Evolutionary conservation across 2,329 filamentous ascomycete genomes (phyloP).

Genomic region (Aspergillus unguis): DNA sequence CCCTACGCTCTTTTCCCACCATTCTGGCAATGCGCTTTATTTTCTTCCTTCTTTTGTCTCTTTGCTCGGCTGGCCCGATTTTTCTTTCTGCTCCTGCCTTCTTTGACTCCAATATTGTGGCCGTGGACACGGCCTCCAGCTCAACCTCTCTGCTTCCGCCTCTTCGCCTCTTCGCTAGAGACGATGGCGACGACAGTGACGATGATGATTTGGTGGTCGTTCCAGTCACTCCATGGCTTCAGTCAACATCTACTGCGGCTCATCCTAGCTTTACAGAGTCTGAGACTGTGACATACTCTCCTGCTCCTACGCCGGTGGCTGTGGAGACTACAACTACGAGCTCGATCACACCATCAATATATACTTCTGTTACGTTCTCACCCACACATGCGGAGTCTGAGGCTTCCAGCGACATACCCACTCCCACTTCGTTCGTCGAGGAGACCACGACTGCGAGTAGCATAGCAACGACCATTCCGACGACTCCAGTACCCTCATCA

Average conservation of each 20-base stretch:
- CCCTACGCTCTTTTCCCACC: slow-evolving; percentile 8
- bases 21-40: slow-evolving; percentile 6
- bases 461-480: not conserved
- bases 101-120: not conserved
- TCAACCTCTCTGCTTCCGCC: not conserved
- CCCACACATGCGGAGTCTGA: not conserved
- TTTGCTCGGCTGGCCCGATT: slow-evolving; percentile 26
- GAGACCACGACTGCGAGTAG: not conserved
- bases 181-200: not conserved
- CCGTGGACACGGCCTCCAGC: not conserved
- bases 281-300: not conserved
- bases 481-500: not conserved
- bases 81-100: slow-evolving; percentile 15
- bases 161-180: not conserved
- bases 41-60: slow-evolving; percentile 9
- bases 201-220: slow-evolving; percentile 1
- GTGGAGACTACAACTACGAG: not conserved
- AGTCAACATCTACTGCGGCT: not conserved
- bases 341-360: not conserved
- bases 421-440: not conserved
- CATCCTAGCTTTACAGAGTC: not conserved
- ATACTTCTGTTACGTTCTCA: too few relatives aligned
- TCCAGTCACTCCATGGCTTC: not conserved
- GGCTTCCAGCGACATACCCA: too few relatives aligned
- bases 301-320: not conserved